Percentiles rank a stretch among this genome's conserved stretches.
Evolutionary conservation across 345 rosid genomes (phyloP).

Genomic region (Physaria fendleri): DNA sequence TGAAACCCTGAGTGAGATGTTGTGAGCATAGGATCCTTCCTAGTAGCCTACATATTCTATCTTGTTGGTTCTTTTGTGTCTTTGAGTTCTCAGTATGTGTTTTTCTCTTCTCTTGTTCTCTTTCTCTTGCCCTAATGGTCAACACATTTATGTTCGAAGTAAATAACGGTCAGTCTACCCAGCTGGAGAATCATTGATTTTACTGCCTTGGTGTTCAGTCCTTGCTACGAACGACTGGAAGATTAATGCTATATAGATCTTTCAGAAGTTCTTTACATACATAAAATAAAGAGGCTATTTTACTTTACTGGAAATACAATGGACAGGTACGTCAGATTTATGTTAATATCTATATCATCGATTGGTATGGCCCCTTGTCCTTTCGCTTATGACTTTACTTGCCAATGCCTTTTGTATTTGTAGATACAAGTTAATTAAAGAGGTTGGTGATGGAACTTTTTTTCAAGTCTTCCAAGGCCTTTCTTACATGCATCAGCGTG

Average conservation of each 20-base stretch:
- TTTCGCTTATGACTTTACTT: background rate
- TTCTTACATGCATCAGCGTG: conserved; percentile 86
- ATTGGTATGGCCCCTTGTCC: background rate
- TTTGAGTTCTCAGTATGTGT: conserved; percentile 44
- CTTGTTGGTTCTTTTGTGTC: conserved; percentile 30
- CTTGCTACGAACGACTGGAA: conserved; percentile 29
- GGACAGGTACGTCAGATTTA: conserved; percentile 63
- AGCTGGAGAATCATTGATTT: conserved; percentile 31
- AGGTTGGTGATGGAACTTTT: conserved; percentile 97
- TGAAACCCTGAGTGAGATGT: conserved; percentile 38
- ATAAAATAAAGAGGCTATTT: conserved; percentile 54
- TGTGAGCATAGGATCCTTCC: conserved; percentile 36
- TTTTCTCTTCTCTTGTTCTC: conserved; percentile 26
- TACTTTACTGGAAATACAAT: conserved; percentile 41
- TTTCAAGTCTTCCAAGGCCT: conserved; percentile 98
- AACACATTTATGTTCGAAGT: conserved; percentile 37
- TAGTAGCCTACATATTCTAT: conserved; percentile 34
- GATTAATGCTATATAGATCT: conserved; percentile 41
- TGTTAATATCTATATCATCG: background rate
- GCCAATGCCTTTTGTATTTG: background rate
- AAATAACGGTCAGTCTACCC: conserved; percentile 54
- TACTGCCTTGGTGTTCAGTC: conserved; percentile 15
- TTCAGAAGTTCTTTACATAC: conserved; percentile 37
- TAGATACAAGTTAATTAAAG: conserved; percentile 91
- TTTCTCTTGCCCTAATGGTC: conserved; percentile 28